A percentile compares a stretch with the other conserved stretches of the same genome.
These are phyloP conservation scores for Microsporum canis DNA, from an alignment of 2,329 filamentous ascomycete genomes.

Conservation along the genomic window DNA sequence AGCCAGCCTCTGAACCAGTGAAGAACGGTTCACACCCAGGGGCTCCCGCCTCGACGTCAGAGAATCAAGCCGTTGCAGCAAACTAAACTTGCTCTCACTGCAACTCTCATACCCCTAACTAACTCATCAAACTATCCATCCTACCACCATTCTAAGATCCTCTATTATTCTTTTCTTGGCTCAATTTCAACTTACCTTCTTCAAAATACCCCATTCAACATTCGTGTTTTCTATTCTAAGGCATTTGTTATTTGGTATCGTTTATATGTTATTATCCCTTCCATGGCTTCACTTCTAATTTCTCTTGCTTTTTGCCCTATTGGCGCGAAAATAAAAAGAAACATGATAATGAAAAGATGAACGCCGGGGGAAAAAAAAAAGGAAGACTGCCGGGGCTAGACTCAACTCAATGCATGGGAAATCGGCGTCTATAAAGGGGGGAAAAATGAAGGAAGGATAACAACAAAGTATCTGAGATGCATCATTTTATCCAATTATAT, in stretches of 20 bases:
- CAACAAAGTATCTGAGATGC: not conserved
- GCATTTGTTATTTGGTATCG: not conserved
- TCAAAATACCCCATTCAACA: conserved; percentile 4
- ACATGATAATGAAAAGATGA: not conserved
- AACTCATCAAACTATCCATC: not conserved
- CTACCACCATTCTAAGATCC: not conserved
- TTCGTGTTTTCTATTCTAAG: not conserved
- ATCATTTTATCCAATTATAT: conserved; percentile 3
- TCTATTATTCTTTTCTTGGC: not conserved
- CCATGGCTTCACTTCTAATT: not conserved
- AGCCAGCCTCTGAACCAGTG: not conserved
- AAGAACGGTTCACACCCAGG: not conserved
- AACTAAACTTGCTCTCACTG: not conserved
- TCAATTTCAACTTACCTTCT: conserved; percentile 2
- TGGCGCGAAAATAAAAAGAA: not conserved
- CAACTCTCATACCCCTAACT: not conserved
- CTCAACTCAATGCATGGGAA: conserved; percentile 4
- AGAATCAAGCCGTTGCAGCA: not conserved
- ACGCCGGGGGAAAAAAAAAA: not conserved
- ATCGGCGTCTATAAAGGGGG: not conserved
- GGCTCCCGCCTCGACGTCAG: not conserved
- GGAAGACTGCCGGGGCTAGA: conserved; percentile 2
- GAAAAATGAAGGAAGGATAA: not conserved
- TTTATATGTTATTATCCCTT: not conserved
- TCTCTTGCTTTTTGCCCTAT: not conserved